Percentiles rank a stretch among this genome's conserved stretches.
These are phyloP conservation scores for Talaromyces piceae DNA, from an alignment of 2,329 filamentous ascomycete genomes.

Conservation along the genomic window DNA sequence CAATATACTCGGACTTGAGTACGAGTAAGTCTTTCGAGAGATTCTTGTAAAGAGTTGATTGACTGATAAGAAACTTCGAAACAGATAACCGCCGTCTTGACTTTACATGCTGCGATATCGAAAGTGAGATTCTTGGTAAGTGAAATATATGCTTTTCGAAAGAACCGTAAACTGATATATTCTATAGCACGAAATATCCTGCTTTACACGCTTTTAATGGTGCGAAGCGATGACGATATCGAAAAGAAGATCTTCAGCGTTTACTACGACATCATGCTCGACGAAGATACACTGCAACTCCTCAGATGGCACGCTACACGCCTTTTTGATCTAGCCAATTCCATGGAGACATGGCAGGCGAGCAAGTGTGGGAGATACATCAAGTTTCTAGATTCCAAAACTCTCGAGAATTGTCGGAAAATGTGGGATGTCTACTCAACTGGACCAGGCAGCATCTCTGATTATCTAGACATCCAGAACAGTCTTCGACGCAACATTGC, in stretches of 20 bases:
- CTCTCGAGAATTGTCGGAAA: constrained; percentile 27
- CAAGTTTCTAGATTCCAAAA: constrained; percentile 44
- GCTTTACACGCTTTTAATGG: constrained; percentile 45
- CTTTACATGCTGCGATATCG: constrained; percentile 51
- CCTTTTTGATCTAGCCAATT: constrained; percentile 33
- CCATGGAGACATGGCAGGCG: constrained; percentile 39
- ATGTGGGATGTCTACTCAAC: constrained; percentile 36
- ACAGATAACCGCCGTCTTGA: constrained; percentile 37
- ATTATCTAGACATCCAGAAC: background rate
- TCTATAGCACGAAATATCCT: constrained; percentile 48
- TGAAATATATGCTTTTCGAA: background rate
- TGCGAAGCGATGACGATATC: constrained; percentile 24
- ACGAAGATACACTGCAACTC: constrained; percentile 26
- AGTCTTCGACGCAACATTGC: background rate
- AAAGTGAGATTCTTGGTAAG: constrained; percentile 46
- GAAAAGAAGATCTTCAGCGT: constrained; percentile 43
- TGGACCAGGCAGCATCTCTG: background rate
- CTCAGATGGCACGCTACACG: constrained; percentile 40
- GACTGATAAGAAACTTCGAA: background rate
- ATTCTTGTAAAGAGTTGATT: background rate
- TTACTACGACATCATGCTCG: constrained; percentile 49
- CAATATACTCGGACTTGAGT: constrained; percentile 36
- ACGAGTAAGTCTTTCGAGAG: background rate
- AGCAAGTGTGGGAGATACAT: constrained; percentile 40
- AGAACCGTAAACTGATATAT: background rate